phyloP scores from a whole-genome alignment of 768 basidiomycete species.

The Russula vinacea region DNA sequence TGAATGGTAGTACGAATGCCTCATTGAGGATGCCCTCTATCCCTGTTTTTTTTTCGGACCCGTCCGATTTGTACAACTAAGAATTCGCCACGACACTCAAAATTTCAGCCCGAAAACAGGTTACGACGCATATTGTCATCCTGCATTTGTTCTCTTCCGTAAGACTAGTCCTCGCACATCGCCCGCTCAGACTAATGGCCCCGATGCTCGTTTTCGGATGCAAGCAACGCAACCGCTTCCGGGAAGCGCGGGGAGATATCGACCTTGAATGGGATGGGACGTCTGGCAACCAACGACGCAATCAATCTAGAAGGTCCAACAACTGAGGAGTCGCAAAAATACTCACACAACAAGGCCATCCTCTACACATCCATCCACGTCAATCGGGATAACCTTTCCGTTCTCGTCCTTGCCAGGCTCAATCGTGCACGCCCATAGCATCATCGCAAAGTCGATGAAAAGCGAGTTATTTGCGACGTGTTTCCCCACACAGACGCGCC shows the following conservation, averaged over 20 bases:
- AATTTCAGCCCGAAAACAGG: neutral
- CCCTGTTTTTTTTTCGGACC: neutral
- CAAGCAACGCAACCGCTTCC: constrained; percentile 15
- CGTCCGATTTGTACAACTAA: neutral
- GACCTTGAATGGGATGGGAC: constrained; percentile 22
- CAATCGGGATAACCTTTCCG: constrained; percentile 18
- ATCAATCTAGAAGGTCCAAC: neutral
- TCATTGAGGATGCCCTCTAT: neutral
- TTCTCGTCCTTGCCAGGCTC: constrained; percentile 14
- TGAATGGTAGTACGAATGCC: neutral
- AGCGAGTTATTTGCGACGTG: constrained; percentile 27
- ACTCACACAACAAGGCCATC: constrained; percentile 26
- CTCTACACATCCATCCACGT: constrained; percentile 25
- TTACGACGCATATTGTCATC: neutral
- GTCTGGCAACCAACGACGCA: neutral
- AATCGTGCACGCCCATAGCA: constrained; percentile 21
- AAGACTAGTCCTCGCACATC: too few relatives aligned
- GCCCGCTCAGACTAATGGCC: neutral
- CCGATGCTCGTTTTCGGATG: constrained; percentile 11
- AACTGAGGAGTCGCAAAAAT: neutral
- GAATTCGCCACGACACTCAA: neutral
- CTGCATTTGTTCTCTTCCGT: neutral
- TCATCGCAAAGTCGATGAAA: constrained; percentile 26
- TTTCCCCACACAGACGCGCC: constrained; percentile 24
- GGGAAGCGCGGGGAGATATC: constrained; percentile 25